These are phyloP conservation scores for Staphylotrichum longicolle DNA, from an alignment of 495 filamentous ascomycete genomes.

Conservation along the genomic window DNA sequence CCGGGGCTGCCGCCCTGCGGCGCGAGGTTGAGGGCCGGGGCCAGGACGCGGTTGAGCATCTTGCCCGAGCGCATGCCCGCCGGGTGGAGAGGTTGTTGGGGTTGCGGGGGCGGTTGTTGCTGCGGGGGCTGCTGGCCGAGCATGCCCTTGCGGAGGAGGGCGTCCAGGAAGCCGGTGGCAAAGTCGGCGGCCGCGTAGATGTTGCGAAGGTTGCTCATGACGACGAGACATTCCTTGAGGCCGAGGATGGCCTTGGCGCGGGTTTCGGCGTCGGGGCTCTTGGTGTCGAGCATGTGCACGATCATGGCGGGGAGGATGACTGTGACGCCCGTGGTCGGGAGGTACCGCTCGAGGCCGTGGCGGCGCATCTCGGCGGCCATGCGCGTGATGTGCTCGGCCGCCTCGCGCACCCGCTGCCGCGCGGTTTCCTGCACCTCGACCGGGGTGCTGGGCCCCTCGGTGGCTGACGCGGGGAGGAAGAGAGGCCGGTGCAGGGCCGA, in stretches of 20 bases:
- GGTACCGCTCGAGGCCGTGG: slow-evolving; percentile 67
- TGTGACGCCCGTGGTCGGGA: slow-evolving; percentile 85
- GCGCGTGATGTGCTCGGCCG: slow-evolving; percentile 74
- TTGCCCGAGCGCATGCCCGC: neutral
- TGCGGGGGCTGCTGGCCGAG: slow-evolving; percentile 53
- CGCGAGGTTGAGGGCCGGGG: slow-evolving; percentile 19
- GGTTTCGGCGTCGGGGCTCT: slow-evolving; percentile 65
- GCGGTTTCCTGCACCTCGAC: slow-evolving; percentile 72
- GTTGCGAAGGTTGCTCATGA: slow-evolving; percentile 74
- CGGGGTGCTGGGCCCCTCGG: slow-evolving; percentile 52
- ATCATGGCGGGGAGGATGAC: slow-evolving; percentile 88
- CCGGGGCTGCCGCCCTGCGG: neutral
- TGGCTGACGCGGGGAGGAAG: slow-evolving; percentile 70
- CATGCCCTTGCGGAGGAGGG: slow-evolving; percentile 65
- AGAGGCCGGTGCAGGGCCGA: slow-evolving; percentile 86
- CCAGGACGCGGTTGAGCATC: slow-evolving; percentile 20
- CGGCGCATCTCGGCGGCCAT: slow-evolving; percentile 71
- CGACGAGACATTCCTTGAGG: slow-evolving; percentile 82
- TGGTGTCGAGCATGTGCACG: slow-evolving; percentile 87
- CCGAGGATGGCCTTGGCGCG: slow-evolving; percentile 67
- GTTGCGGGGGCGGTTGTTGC: neutral
- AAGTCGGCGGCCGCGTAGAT: slow-evolving; percentile 87
- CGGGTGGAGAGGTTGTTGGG: neutral
- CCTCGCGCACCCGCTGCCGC: slow-evolving; percentile 70
- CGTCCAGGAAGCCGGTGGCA: slow-evolving; percentile 79